A percentile compares a stretch with the other conserved stretches of the same genome.
These are phyloP conservation scores for Lepidium africanum DNA, from an alignment of 345 rosid genomes.

Conservation along the genomic window DNA sequence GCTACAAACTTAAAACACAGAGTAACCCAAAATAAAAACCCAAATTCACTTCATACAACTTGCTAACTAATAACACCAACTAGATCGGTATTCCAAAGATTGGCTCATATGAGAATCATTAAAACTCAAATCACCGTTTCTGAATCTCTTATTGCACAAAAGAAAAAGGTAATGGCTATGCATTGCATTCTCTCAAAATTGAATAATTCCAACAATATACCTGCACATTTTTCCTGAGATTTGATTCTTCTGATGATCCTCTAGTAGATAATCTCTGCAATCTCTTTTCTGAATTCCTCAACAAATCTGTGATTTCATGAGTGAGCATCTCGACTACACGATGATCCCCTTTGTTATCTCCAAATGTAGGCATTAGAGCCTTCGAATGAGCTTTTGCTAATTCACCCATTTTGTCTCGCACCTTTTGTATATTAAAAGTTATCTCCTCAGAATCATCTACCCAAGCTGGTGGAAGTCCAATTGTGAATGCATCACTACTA, in stretches of 20 bases:
- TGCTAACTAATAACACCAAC: not conserved
- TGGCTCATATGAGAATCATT: not conserved
- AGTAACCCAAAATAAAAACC: not conserved
- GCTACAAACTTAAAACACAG: not conserved
- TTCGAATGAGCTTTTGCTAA: slow-evolving; percentile 76
- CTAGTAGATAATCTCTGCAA: slow-evolving; percentile 48
- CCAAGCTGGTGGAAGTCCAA: slow-evolving; percentile 90
- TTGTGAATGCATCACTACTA: slow-evolving; percentile 63
- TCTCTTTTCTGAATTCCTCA: slow-evolving; percentile 70
- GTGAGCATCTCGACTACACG: slow-evolving; percentile 63
- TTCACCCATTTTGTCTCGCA: slow-evolving; percentile 59
- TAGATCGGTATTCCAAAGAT: not conserved
- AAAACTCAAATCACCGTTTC: not conserved
- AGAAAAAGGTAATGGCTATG: not conserved
- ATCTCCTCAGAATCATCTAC: slow-evolving; percentile 81
- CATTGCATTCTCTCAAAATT: not conserved
- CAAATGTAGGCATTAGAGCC: slow-evolving; percentile 89
- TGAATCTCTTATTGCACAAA: not conserved
- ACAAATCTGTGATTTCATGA: slow-evolving; percentile 55
- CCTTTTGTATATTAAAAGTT: slow-evolving; percentile 57
- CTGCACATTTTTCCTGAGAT: slow-evolving; percentile 84
- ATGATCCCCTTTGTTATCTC: slow-evolving; percentile 77
- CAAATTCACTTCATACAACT: not conserved
- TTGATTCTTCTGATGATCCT: slow-evolving; percentile 78
- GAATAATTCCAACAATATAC: slow-evolving; percentile 29